These are phyloP conservation scores for Sporobolomyces roseus DNA, from an alignment of 768 basidiomycete species.

Conservation along the genomic window DNA sequence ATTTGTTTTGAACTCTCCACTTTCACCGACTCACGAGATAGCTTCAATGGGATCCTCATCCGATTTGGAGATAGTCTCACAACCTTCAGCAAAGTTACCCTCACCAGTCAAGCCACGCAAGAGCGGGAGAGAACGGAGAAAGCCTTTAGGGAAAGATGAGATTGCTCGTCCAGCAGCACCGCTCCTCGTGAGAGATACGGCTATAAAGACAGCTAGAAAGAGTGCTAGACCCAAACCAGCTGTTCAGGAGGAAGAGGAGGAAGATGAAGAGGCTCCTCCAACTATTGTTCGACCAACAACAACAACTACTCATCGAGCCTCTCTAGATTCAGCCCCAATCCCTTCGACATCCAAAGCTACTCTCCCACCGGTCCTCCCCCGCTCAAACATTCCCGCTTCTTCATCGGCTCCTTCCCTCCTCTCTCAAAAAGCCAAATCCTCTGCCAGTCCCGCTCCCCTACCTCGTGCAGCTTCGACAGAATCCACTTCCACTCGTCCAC, in stretches of 20 bases:
- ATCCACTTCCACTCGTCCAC: too few species aligned
- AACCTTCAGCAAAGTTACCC: not conserved
- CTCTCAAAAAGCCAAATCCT: not conserved
- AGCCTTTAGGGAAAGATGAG: constrained; percentile 1
- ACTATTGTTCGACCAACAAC: not conserved
- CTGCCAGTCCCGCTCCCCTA: not conserved
- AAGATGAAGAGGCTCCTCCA: not conserved
- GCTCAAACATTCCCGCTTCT: not conserved
- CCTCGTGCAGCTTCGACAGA: not conserved
- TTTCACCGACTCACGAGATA: too few species aligned
- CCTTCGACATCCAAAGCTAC: not conserved
- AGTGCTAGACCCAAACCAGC: not conserved
- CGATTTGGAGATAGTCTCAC: constrained; percentile 56
- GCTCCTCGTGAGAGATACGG: too few species aligned
- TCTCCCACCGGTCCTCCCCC: not conserved
- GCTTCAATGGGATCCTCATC: too few species aligned
- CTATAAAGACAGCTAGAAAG: not conserved
- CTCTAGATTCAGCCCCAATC: not conserved
- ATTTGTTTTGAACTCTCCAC: too few species aligned
- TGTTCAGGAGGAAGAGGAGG: not conserved
- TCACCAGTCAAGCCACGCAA: constrained; percentile 44
- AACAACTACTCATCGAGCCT: too few species aligned
- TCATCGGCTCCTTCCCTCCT: constrained; percentile 9
- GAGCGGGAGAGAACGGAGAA: constrained; percentile 43
- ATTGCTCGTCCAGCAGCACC: constrained; percentile 9